Evolutionary conservation across 139 green algal species (phyloP).

Genomic region (Trebouxia sp.): DNA sequence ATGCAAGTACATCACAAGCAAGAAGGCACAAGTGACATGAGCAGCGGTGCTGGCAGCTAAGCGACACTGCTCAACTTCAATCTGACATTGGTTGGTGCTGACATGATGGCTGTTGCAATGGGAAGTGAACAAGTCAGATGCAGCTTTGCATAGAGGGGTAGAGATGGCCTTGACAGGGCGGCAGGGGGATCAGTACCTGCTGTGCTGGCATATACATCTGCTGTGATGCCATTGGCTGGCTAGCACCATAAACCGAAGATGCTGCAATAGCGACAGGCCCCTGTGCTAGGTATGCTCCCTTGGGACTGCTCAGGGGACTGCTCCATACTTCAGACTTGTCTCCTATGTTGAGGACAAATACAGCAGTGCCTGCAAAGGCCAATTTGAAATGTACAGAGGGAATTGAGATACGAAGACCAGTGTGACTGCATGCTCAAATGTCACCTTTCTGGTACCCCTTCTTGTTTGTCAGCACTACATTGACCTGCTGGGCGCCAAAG

Average conservation of each 20-base stretch:
- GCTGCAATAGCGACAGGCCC: conserved; percentile 1
- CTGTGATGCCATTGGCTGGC: conserved; percentile 7
- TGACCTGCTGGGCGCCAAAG: conserved; percentile 15
- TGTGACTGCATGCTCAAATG: not conserved
- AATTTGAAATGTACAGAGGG: too few species aligned
- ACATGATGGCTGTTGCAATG: too few species aligned
- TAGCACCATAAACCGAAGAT: not conserved
- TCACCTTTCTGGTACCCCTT: conserved; percentile 19
- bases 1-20: too few species aligned
- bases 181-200: too few species aligned
- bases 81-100: too few species aligned
- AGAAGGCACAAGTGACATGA: too few species aligned
- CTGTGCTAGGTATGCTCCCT: conserved; percentile 12
- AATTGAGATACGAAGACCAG: not conserved
- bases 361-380: conserved; percentile 16
- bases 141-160: too few species aligned
- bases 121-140: too few species aligned
- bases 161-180: too few species aligned
- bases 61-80: too few species aligned
- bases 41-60: too few species aligned
- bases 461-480: conserved; percentile 18
- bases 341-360: conserved; percentile 21
- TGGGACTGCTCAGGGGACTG: not conserved
- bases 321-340: conserved; percentile 1
- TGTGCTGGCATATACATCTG: not conserved